Percentiles rank a stretch among this genome's conserved stretches.
Evolutionary conservation across 2,329 filamentous ascomycete genomes (phyloP).

Genomic region (Beauveria medogensis): DNA sequence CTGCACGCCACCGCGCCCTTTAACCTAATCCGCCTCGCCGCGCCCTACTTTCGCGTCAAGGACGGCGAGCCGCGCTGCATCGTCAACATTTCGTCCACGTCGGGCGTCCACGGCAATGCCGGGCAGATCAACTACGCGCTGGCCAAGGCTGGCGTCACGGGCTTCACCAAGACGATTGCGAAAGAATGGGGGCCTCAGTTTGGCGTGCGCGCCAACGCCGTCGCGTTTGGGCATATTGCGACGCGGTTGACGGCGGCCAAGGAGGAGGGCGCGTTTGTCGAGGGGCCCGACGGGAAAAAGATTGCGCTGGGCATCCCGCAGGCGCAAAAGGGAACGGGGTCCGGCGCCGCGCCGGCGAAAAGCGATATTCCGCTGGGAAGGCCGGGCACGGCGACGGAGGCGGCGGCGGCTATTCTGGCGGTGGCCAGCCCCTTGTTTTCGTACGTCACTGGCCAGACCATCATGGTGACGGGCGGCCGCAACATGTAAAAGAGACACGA

Average conservation of each 20-base stretch:
- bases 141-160: slow-evolving; percentile 76
- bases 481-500: slow-evolving; percentile 38
- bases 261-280: slow-evolving; percentile 73
- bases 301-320: slow-evolving; percentile 66
- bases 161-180: slow-evolving; percentile 80
- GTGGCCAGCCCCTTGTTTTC: slow-evolving; percentile 75
- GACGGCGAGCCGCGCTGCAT: slow-evolving; percentile 72
- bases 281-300: slow-evolving; percentile 66
- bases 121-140: slow-evolving; percentile 86
- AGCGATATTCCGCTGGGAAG: slow-evolving; percentile 72
- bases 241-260: slow-evolving; percentile 78
- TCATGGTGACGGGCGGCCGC: slow-evolving; percentile 74
- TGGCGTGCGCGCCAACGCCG: slow-evolving; percentile 73
- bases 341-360: slow-evolving; percentile 35
- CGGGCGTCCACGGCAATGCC: slow-evolving; percentile 76
- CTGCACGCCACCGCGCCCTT: slow-evolving; percentile 83
- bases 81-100: slow-evolving; percentile 78
- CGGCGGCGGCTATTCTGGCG: slow-evolving; percentile 67
- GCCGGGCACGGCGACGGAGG: slow-evolving; percentile 71
- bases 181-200: slow-evolving; percentile 86
- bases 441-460: slow-evolving; percentile 81
- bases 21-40: slow-evolving; percentile 69
- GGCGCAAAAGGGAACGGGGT: slow-evolving; percentile 41
- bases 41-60: slow-evolving; percentile 79
- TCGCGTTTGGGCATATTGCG: slow-evolving; percentile 76